Evolutionary conservation across 2,329 filamentous ascomycete genomes (phyloP).

Genomic region (Aspergillus fischeri): DNA sequence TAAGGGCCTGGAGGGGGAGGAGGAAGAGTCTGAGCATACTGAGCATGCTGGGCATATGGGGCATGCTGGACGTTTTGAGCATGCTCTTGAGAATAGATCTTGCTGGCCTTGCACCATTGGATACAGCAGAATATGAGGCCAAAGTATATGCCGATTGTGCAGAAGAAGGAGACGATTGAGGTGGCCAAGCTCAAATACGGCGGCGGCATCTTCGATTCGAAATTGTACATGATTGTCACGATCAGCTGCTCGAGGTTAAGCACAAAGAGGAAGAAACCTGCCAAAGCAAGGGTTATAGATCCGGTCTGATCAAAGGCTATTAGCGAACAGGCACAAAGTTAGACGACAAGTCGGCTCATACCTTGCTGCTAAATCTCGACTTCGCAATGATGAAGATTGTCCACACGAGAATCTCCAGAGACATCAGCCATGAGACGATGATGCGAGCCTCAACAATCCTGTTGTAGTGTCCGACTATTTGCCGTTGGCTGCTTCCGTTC

Average conservation of each 20-base stretch:
- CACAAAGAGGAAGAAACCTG: slow-evolving; percentile 17
- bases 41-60: neutral
- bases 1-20: neutral
- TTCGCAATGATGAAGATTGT: slow-evolving; percentile 15
- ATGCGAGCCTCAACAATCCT: slow-evolving; percentile 8
- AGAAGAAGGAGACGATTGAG: slow-evolving; percentile 15
- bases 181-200: slow-evolving; percentile 6
- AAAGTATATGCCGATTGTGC: slow-evolving; percentile 16
- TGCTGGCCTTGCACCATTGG: slow-evolving; percentile 14
- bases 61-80: neutral
- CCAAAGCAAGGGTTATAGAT: slow-evolving; percentile 9
- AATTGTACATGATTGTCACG: slow-evolving; percentile 11
- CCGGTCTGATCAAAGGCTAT: slow-evolving; percentile 9
- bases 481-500: neutral
- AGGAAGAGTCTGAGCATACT: neutral
- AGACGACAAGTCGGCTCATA: slow-evolving; percentile 3
- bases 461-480: neutral
- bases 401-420: slow-evolving; percentile 21
- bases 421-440: slow-evolving; percentile 16
- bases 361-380: slow-evolving; percentile 14
- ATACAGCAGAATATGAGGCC: slow-evolving; percentile 17
- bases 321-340: neutral
- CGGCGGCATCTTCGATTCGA: slow-evolving; percentile 1
- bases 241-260: slow-evolving; percentile 9
- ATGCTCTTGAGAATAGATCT: neutral